A percentile compares a stretch with the other conserved stretches of the same genome.
Evolutionary conservation across 192 early-diverging fungal genomes (phyloP).

Genomic region (Umbelopsis sp.): DNA sequence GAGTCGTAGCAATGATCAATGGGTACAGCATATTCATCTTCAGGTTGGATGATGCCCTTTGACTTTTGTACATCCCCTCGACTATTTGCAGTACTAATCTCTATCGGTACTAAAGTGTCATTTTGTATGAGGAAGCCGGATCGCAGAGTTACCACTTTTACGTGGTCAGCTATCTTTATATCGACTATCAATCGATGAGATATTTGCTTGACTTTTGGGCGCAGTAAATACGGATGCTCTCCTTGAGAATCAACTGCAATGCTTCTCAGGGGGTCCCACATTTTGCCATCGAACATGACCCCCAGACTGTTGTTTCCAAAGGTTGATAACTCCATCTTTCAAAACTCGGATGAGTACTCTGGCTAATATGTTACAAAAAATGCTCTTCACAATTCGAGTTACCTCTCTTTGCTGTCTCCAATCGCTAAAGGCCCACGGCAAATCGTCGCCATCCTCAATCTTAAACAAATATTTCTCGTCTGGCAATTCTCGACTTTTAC

Average conservation of each 20-base stretch:
- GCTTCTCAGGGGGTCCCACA: constrained; percentile 76
- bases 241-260: constrained; percentile 82
- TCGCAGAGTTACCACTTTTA: constrained; percentile 81
- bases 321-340: constrained; percentile 4
- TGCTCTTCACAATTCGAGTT: neutral
- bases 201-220: constrained; percentile 65
- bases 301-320: constrained; percentile 46
- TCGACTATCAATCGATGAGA: constrained; percentile 76
- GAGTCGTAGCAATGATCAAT: constrained; percentile 71
- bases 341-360: neutral
- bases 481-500: constrained; percentile 38
- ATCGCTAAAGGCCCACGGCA: constrained; percentile 82
- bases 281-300: constrained; percentile 64
- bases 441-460: constrained; percentile 57
- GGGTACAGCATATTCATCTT: constrained; percentile 67
- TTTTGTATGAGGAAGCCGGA: constrained; percentile 73
- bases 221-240: constrained; percentile 61
- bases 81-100: constrained; percentile 63
- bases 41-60: constrained; percentile 47
- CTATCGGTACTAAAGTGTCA: constrained; percentile 57
- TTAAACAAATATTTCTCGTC: constrained; percentile 54
- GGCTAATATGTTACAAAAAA: neutral
- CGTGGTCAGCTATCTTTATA: constrained; percentile 68
- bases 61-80: constrained; percentile 36
- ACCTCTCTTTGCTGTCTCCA: constrained; percentile 80